Base-by-base conservation (phyloP, 495 filamentous ascomycete genomes). In the Mycothermus thermophilus region DNA sequence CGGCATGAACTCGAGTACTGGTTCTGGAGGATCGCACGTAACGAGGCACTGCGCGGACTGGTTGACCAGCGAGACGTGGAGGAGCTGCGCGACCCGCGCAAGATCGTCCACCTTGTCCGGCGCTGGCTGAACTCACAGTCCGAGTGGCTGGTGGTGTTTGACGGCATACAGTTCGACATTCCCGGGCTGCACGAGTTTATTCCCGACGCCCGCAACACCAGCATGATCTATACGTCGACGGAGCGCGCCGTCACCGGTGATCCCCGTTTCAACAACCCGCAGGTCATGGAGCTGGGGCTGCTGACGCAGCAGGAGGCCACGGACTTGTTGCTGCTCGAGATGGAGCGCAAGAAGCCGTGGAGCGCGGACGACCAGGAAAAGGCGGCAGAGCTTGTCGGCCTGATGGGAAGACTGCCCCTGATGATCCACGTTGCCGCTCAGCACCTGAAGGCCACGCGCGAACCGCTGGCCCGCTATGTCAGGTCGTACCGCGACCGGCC, bases 401-500 rank as follows among this genome's bases (percentile, higher is more conserved):
- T 79, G 30, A 75, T 85, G 56, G 79, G 78, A 17, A 69, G 73
- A 39, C 59, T 88, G 8, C 83, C 83, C 10, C 55, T 87, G 12
- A 81, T 82, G 31, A 86, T 90, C 25, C 79, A 85, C 44, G 77
- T 80, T 3, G 78, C 81, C 4, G 79, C 80, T 7, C 77, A 79
- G 37, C 74, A 80, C 16, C 65, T 90, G 5, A 82, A 74, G 29
- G 71, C 74, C 2, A 84, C 76, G 0, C 60, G 69, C 14, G 79
- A 83, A 41, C 77, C 80, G 1, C 64, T 90, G 5, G 69, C 74
- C 4, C 72, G 64, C 39, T 87, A 83, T 43, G 58, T 86, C 20
- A 67, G 69, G 44, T 74, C 72, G n/a, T 81, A 79, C 35, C 61
- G 75, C 31, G 75, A 65, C 4, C 70, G 76, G 30, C 74, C 80